Conservation (phyloP, 352 stramenopile genomes). For the Globisporangium carolinianum region DNA sequence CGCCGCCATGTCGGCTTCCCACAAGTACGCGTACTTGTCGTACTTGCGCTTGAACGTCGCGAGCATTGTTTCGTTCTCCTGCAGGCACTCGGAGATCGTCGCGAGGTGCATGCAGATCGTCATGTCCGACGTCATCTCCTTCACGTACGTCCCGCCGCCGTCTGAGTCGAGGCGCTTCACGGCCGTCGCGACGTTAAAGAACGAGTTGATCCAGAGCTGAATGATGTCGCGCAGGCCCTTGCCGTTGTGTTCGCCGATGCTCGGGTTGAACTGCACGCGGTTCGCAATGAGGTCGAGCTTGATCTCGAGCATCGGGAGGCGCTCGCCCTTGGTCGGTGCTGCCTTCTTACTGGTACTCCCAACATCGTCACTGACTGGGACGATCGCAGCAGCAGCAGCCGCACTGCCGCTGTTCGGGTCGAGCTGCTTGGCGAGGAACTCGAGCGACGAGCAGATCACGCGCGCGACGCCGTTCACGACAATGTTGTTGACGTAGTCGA, state of each 20-base stretch:
- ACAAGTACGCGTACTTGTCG: conserved; percentile 95
- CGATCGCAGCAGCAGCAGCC: conserved; percentile 11
- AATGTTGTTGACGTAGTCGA: conserved; percentile 98
- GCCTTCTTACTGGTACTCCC: conserved; percentile 27
- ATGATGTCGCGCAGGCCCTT: conserved; percentile 94
- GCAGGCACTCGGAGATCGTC: conserved; percentile 90
- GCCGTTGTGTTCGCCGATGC: conserved; percentile 84
- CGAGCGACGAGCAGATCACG: conserved; percentile 76
- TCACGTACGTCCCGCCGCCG: conserved; percentile 93
- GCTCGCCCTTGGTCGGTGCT: conserved; percentile 26
- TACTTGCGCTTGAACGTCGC: conserved; percentile 92
- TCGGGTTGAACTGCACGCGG: conserved; percentile 84
- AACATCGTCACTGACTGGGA: conserved; percentile 20
- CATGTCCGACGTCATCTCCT: conserved; percentile 96
- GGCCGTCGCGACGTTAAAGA: conserved; percentile 93
- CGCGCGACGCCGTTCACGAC: conserved; percentile 92
- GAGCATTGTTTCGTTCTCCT: conserved; percentile 91
- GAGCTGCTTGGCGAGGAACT: conserved; percentile 94
- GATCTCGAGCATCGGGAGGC: conserved; percentile 95
- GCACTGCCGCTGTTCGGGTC: conserved; percentile 64
- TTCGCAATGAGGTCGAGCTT: conserved; percentile 92
- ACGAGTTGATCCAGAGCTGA: conserved; percentile 95
- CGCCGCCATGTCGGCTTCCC: conserved; percentile 90
- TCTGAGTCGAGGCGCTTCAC: conserved; percentile 95
- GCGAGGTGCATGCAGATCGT: conserved; percentile 92